Base-by-base conservation (phyloP, 2,329 filamentous ascomycete species). In the Phialocephala subalpina region DNA sequence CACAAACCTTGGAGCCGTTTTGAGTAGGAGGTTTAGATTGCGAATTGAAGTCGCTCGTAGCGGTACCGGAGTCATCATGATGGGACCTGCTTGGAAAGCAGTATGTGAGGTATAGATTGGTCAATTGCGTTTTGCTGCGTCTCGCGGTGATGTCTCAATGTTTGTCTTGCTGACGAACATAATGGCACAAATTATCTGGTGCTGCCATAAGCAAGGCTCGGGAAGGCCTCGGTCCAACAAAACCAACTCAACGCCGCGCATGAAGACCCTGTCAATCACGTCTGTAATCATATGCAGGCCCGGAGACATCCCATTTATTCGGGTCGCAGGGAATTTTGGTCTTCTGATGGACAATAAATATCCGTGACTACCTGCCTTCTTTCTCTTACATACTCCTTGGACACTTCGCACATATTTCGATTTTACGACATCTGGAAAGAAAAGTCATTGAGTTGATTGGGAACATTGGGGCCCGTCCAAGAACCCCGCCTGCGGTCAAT, bases 21-120 rank as follows among this genome's bases (percentile, higher is more conserved):
- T 71, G 62, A 77, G 74, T 59, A 77, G 72, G 11, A 75, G 71
- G 29, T 68, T 70, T 42, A 76, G 66, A 58, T 75, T 76, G 40
- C 74, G 72, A 55, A 75, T 62, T 25, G 74, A 74, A 38, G 74
- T 73, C 25, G 67, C 67, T 40, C 66, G 70, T 53, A 74, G 66
- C 36, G 69, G 65, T 47, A 67, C 55, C 22, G 59, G 49, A 33
- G 49, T 18, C 25, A 25, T 22, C 49, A 53, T 53, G 11, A 12
- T 11, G 3, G 18, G 49, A 53, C 11, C 7, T 62, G 59, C 59
- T 55, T 56, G 33, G 29, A 20, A 42, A 53, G 29, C 49, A 53
- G 45, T 11, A 22, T 16, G 42, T 38, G n/a, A 56, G 38, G 38
- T 25, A 9, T n/a, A 20, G 45, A 27, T 58, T 63, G 22, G 40